Evolutionary conservation across 1,284 basidiomycete species (phyloP).

Genomic region (Ceratobasidium sp.): DNA sequence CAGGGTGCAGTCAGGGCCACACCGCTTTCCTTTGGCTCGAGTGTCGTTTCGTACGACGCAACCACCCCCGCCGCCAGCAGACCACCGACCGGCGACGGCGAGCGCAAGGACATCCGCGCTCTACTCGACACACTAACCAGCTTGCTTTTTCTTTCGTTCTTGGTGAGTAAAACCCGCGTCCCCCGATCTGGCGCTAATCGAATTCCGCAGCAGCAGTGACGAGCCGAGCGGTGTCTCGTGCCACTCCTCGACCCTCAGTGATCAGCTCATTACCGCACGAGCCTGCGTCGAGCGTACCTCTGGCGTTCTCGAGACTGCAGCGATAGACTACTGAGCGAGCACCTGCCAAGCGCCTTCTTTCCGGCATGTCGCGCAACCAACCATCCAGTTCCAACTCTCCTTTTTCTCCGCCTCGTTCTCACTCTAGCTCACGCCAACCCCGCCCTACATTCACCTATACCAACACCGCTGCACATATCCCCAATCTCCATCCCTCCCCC

Average conservation of each 20-base stretch:
- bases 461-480: conserved; percentile 26
- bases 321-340: too few relatives aligned
- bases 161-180: neutral
- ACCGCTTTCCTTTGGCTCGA: conserved; percentile 13
- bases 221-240: neutral
- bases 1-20: conserved; percentile 19
- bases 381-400: conserved; percentile 25
- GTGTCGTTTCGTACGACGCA: conserved; percentile 1
- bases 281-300: neutral
- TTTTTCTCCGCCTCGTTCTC: conserved; percentile 9
- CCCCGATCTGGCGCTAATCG: conserved; percentile 5
- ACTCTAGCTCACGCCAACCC: conserved; percentile 28
- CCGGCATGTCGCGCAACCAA: conserved; percentile 29
- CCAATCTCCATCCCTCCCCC: conserved; percentile 24
- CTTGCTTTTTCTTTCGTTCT: too few relatives aligned
- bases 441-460: conserved; percentile 29
- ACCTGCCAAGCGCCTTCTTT: neutral
- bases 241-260: neutral
- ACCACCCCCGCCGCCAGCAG: conserved; percentile 12
- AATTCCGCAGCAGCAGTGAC: conserved; percentile 27
- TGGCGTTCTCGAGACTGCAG: neutral
- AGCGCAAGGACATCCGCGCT: too few relatives aligned
- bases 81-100: neutral
- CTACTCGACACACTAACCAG: too few relatives aligned
- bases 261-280: neutral